Conservation (phyloP, 768 basidiomycete genomes). For the Epithele typhae region DNA sequence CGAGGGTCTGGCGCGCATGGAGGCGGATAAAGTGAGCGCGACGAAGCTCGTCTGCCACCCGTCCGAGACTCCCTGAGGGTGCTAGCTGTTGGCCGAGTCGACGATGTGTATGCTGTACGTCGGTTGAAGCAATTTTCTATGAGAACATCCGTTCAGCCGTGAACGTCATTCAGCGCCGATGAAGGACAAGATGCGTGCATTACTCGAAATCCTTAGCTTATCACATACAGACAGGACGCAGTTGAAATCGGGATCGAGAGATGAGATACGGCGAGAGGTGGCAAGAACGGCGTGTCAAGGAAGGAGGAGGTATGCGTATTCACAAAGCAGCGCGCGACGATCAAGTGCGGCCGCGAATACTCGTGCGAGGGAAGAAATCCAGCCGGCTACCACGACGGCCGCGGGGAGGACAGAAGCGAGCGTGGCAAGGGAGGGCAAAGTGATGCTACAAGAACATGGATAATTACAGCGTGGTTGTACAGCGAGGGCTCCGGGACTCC, state of each 20-base stretch:
- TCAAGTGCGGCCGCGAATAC: too few relatives aligned
- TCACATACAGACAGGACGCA: not conserved
- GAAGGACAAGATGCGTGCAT: too few relatives aligned
- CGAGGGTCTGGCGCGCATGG: slow-evolving; percentile 38
- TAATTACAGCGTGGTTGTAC: slow-evolving; percentile 10
- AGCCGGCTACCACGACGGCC: too few relatives aligned
- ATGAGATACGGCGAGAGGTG: not conserved
- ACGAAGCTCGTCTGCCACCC: slow-evolving; percentile 41
- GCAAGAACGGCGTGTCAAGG: too few relatives aligned
- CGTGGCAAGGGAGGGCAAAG: not conserved
- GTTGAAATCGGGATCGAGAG: not conserved
- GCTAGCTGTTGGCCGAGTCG: too few relatives aligned
- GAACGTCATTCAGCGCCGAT: too few relatives aligned
- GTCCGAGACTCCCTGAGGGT: slow-evolving; percentile 29
- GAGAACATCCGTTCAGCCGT: too few relatives aligned
- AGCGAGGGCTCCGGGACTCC: not conserved
- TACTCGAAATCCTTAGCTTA: not conserved
- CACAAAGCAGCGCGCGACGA: too few relatives aligned
- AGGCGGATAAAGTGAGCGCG: slow-evolving; percentile 36
- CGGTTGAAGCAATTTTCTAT: too few relatives aligned
- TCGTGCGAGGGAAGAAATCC: too few relatives aligned
- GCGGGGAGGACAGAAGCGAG: not conserved
- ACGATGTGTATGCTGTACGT: too few relatives aligned
- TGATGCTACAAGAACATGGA: slow-evolving; percentile 6
- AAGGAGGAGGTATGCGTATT: too few relatives aligned